Base-by-base conservation (phyloP, 106 monocot genomes). In the Acorus calamus region DNA sequence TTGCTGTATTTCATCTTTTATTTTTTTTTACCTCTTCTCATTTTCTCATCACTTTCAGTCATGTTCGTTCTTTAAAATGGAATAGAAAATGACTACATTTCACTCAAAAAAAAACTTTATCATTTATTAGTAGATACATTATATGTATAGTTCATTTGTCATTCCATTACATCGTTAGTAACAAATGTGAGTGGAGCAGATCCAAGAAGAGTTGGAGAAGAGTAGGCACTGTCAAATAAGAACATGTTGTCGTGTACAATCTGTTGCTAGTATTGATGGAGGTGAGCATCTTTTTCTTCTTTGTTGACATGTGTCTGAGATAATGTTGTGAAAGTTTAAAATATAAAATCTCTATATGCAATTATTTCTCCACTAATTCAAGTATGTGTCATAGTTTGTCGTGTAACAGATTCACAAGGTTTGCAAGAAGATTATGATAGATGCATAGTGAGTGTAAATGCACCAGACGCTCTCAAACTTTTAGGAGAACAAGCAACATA, bases 401-500 rank as follows among this genome's bases (percentile, higher is more conserved):
- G 57, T 59, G 86, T 94, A 8, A 2, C 64, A 48, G 74, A 60
- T n/a, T 55, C 14, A 49, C 76, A 89, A 49, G 49, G 68, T 69
- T 73, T 84, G 66, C 73, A 80, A 55, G 93, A 94, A 56, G 51
- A 47, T 12, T 94, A 79, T 61, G 86, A 90, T 80, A 76, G 65
- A 67, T 84, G 89, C 64, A 66, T 90, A 64, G 82, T 94, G 66
- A 66, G 79, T 46, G 69, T 77, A 14, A 81, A 90, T 59, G 87
- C 94, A 42, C 90, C 84, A 47, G 86, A 87, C 72, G 82, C 90
- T 78, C 69, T 94, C 62, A 87, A 73, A 70, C 68, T 94, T 55
- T 67, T 94, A 73, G 94, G 94, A 71, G 62, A 68, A 45, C 76
- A 80, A 72, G 83, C 75, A 69, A 84, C 87, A 46, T 73, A 84